Evolutionary conservation across 2,329 filamentous ascomycete species (phyloP), one percentile per base, ranked within the genome.

Genomic region (Aspergillus pseudonomiae): DNA sequence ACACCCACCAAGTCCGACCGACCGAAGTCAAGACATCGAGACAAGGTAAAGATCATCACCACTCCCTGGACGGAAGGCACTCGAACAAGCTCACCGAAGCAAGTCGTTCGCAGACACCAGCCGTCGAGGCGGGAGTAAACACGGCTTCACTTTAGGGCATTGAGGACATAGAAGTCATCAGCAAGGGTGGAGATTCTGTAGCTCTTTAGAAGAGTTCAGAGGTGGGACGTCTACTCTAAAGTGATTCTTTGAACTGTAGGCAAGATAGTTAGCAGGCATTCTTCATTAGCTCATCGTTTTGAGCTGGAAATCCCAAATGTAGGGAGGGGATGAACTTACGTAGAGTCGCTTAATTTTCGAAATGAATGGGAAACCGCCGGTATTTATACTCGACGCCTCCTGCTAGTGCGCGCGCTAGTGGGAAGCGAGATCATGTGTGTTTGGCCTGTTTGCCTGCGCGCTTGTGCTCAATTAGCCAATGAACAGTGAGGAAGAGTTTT

Each of bases 161-260:
- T 88, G 92, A 92, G 91, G 92, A 92, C 90, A 87, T 91, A 75
- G 74, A 68, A 82, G 80, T 96, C 92, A 95, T 96, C 92, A 92
- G 91, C 91, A 92, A 93, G 92, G 91, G 89, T 94, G 88, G 88
- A 88, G 87, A 85, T 84, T 93, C 90, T 94, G 91, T 93, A 88
- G 91, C 93, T 96, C 86, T 85, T 91, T 87, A 93, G 86, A 88
- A 88, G 88, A 94, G 90, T 89, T 92, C 90, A 95, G 91, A 92
- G 89, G 86, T 85, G 86, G 91, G 76, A 93, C 89, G 89, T 92
- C 86, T 89, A 94, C 93, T 97, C 93, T 94, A 96, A 96, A 96
- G 92, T 92, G 92, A 94, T 94, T 94, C 91, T 93, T 81, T 82
- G 80, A 81, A 81, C 79, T 81, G 74, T 75, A 61, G 64, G 48